Evolutionary conservation across 441 rosid genomes (phyloP), one percentile per base, ranked within the genome.

Genomic region (Pelargonium fulgidum): DNA sequence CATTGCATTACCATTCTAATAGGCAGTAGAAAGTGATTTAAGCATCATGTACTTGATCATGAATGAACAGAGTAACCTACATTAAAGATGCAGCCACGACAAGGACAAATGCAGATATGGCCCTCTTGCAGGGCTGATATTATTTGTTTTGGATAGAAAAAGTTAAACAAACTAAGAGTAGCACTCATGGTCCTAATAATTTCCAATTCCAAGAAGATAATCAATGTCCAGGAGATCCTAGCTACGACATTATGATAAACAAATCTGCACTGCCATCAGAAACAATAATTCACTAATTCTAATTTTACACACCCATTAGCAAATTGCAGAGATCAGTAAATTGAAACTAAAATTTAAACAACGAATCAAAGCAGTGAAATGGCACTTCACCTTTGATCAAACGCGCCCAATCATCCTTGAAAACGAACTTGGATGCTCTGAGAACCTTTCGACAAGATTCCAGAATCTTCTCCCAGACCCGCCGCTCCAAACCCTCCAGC

Each of bases 351-450:
- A 63, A 17, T 12, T 54, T 17, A 48, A 8, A 17, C 3, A 29
- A 29, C 36, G 36, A 29, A 3, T 29, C 36, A 29, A 29, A 29
- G 36, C 36, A 29, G 36, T 29, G 58, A 54, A 65, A 41, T 1
- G 9, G 42, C 3, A n/a, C 58, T 66, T 59, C n/a, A 80, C 86
- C 86, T 78, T 61, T 19, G 71, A 78, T 22, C 67, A 76, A n/a
- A 0, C 66, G 76, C 7, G 81, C 81, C 86, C 86, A 83, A 11
- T 80, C 80, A 14, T 83, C 81, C 79, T 71, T 83, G 42, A 83
- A 83, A 9, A 65, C 54, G 9, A 83, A 81, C 14, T 79, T 80
- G 11, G 86, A 83, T 24, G 42, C 69, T 65, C 86, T 75, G 74
- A 83, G 64, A 63, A 79, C 78, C 36, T 50, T 33, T 9, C 84